Percentiles rank a stretch among this genome's conserved stretches.
phyloP scores from a whole-genome alignment of 176 grass and related monocot genomes.

The Bonia amplexicaulis region DNA sequence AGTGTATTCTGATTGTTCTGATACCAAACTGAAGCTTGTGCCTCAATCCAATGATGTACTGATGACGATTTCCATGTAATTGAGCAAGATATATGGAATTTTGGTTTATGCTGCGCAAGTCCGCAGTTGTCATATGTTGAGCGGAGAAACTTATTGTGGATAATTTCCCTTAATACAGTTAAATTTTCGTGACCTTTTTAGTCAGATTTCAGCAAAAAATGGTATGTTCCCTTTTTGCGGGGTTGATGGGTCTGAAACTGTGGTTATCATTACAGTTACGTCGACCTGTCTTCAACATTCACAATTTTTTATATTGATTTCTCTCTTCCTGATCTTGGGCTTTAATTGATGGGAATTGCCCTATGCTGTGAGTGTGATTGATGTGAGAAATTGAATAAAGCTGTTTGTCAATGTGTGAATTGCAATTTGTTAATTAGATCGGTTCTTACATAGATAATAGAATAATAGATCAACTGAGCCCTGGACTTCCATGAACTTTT shows the following conservation, averaged over 20 bases:
- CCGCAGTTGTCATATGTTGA: background rate
- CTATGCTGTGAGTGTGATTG: background rate
- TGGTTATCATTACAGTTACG: background rate
- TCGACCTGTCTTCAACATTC: background rate
- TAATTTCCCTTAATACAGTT: background rate
- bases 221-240: background rate
- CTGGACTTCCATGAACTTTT: no score
- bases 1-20: background rate
- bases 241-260: background rate
- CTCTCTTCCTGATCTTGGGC: background rate
- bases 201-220: background rate
- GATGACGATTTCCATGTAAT: background rate
- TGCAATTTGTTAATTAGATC: no score
- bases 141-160: background rate
- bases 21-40: background rate
- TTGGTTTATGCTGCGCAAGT: background rate
- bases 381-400: background rate
- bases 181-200: background rate
- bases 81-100: background rate
- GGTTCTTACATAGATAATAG: no score
- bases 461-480: no score
- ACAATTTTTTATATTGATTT: slow-evolving; percentile 4
- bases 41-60: background rate
- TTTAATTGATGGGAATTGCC: background rate
- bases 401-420: background rate